phyloP scores from a whole-genome alignment of 805 yeast species.

The Debaryomyces castellii region DNA sequence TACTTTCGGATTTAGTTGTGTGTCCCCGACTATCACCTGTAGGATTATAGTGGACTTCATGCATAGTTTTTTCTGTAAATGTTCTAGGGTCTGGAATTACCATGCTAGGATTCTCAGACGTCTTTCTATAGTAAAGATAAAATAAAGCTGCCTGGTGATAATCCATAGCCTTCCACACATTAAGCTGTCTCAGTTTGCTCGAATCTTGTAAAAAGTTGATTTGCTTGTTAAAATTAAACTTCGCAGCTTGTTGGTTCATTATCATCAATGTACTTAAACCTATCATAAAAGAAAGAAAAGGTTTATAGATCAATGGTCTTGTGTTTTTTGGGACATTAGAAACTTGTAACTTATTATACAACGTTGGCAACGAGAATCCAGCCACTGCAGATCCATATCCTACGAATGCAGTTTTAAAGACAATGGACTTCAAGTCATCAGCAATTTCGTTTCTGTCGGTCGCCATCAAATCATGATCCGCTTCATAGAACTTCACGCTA shows the following conservation, averaged over 20 bases:
- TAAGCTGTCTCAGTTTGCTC: slow-evolving; percentile 14
- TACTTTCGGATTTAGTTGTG: slow-evolving; percentile 3
- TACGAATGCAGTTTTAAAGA: slow-evolving; percentile 21
- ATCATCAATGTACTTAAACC: slow-evolving; percentile 27
- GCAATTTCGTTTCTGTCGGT: slow-evolving; percentile 32
- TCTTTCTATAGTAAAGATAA: slow-evolving; percentile 48
- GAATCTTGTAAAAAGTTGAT: slow-evolving; percentile 14
- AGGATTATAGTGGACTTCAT: slow-evolving; percentile 28
- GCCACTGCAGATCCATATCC: slow-evolving; percentile 26
- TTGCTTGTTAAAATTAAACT: slow-evolving; percentile 21
- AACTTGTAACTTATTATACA: slow-evolving; percentile 14
- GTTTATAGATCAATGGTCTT: slow-evolving; percentile 22
- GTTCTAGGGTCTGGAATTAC: slow-evolving; percentile 56
- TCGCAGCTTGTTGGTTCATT: slow-evolving; percentile 23
- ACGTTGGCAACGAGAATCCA: slow-evolving; percentile 32
- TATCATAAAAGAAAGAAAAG: slow-evolving; percentile 30
- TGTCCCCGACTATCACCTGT: neutral
- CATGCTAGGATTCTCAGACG: slow-evolving; percentile 50
- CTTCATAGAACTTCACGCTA: slow-evolving; percentile 39
- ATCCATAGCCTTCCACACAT: slow-evolving; percentile 38
- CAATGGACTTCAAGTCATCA: slow-evolving; percentile 26
- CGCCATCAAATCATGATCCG: slow-evolving; percentile 32
- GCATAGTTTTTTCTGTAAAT: slow-evolving; percentile 22
- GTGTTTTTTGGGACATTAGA: slow-evolving; percentile 1
- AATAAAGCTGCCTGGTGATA: slow-evolving; percentile 35